These are phyloP conservation scores for Haplosporangium gracile DNA, from an alignment of 192 early-diverging fungal genomes.

Conservation along the genomic window DNA sequence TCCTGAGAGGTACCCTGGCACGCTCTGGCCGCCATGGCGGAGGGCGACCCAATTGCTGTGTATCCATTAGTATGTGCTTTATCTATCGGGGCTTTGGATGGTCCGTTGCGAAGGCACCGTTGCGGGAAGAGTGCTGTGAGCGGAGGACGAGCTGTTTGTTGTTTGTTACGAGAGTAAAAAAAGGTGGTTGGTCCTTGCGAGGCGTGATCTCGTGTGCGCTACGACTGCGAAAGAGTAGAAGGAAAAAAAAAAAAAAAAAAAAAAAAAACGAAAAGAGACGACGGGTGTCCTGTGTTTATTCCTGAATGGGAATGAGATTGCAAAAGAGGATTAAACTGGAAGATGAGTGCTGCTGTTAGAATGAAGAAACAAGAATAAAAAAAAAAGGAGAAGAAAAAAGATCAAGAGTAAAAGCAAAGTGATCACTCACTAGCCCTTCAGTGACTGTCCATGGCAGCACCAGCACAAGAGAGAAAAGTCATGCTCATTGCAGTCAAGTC, in stretches of 20 bases:
- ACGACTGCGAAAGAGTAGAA: too few relatives aligned
- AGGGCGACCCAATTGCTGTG: neutral
- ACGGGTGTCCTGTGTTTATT: neutral
- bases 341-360: neutral
- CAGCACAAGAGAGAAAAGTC: neutral
- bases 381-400: slow-evolving; percentile 9
- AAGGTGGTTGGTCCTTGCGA: neutral
- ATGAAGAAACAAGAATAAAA: slow-evolving; percentile 2
- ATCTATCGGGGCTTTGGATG: neutral
- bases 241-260: too few relatives aligned
- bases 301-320: neutral
- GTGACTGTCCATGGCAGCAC: neutral
- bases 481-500: neutral
- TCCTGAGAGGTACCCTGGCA: neutral
- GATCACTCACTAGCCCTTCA: neutral
- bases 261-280: too few relatives aligned
- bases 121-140: neutral
- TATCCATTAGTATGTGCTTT: neutral
- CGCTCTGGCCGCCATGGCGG: neutral
- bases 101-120: neutral
- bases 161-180: too few relatives aligned
- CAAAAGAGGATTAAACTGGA: neutral
- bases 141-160: neutral
- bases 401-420: neutral
- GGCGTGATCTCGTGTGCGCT: neutral